A percentile compares a stretch with the other conserved stretches of the same genome.
Conservation (phyloP, 148 eudicot species). For the Limonium bicolor region DNA sequence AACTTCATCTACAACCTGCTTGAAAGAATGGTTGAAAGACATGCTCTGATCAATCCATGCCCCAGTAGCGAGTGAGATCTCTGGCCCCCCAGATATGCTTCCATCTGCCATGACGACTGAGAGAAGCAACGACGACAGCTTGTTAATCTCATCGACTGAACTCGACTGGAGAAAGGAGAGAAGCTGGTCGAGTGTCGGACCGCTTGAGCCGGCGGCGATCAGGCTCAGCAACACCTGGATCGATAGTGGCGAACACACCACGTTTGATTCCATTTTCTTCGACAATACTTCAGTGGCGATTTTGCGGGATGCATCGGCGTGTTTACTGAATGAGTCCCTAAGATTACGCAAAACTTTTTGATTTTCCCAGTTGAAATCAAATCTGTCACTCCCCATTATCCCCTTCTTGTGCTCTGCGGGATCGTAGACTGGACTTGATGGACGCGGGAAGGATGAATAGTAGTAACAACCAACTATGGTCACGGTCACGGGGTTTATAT, state of each 20-base stretch:
- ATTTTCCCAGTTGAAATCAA: too few relatives aligned
- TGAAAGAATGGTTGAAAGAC: neutral
- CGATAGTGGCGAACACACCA: constrained; percentile 61
- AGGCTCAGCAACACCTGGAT: constrained; percentile 43
- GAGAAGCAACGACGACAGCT: constrained; percentile 46
- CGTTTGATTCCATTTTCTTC: constrained; percentile 31
- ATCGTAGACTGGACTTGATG: too few relatives aligned
- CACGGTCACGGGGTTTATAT: too few relatives aligned
- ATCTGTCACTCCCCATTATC: too few relatives aligned
- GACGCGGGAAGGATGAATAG: too few relatives aligned
- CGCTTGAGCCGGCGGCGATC: constrained; percentile 55
- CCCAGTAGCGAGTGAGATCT: constrained; percentile 18
- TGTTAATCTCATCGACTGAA: constrained; percentile 36
- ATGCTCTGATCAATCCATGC: neutral
- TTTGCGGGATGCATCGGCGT: too few relatives aligned
- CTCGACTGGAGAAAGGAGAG: constrained; percentile 35
- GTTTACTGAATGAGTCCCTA: too few relatives aligned
- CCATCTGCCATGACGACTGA: constrained; percentile 44
- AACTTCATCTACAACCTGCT: neutral
- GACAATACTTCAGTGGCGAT: too few relatives aligned
- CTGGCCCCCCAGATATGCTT: constrained; percentile 34
- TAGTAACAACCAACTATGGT: too few relatives aligned
- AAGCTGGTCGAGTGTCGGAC: constrained; percentile 42
- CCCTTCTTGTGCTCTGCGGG: too few relatives aligned
- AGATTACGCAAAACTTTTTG: too few relatives aligned